These are phyloP conservation scores for Aspergillus indologenus DNA, from an alignment of 495 filamentous ascomycete species.

Conservation along the genomic window DNA sequence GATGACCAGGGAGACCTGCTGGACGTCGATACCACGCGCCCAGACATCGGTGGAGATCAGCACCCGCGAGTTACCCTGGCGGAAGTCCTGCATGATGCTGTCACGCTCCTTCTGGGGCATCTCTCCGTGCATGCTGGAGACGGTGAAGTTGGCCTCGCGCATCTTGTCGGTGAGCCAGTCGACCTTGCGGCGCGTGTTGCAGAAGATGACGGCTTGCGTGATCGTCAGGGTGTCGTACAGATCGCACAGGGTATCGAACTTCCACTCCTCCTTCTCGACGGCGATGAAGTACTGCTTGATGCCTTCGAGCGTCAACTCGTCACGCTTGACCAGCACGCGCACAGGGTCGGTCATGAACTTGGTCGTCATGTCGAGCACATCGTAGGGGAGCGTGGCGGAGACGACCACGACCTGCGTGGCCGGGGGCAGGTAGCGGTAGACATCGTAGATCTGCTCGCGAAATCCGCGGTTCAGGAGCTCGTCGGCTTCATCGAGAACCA, in stretches of 20 bases:
- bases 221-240: conserved; percentile 99
- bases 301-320: conserved; percentile 96
- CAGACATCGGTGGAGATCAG: conserved; percentile 98
- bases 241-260: conserved; percentile 98
- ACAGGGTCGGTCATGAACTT: conserved; percentile 99
- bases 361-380: conserved; percentile 98
- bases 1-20: conserved; percentile 98
- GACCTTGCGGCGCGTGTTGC: conserved; percentile 98
- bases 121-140: conserved; percentile 97
- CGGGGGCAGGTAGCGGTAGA: conserved; percentile 93
- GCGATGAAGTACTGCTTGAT: conserved; percentile 99
- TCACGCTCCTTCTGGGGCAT: conserved; percentile 98
- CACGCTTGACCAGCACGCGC: conserved; percentile 98
- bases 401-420: conserved; percentile 97
- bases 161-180: conserved; percentile 99
- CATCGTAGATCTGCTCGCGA: conserved; percentile 98
- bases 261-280: conserved; percentile 99
- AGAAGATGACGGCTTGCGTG: conserved; percentile 99
- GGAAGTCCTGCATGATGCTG: conserved; percentile 98
- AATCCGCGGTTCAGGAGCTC: conserved; percentile 91
- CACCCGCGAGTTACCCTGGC: conserved; percentile 91
- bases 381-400: conserved; percentile 94
- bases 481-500: conserved; percentile 97
- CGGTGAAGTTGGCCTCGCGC: conserved; percentile 95
- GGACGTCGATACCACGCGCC: conserved; percentile 98